Conservation (phyloP, 1,284 basidiomycete genomes). For the Tranzscheliella williamsii region DNA sequence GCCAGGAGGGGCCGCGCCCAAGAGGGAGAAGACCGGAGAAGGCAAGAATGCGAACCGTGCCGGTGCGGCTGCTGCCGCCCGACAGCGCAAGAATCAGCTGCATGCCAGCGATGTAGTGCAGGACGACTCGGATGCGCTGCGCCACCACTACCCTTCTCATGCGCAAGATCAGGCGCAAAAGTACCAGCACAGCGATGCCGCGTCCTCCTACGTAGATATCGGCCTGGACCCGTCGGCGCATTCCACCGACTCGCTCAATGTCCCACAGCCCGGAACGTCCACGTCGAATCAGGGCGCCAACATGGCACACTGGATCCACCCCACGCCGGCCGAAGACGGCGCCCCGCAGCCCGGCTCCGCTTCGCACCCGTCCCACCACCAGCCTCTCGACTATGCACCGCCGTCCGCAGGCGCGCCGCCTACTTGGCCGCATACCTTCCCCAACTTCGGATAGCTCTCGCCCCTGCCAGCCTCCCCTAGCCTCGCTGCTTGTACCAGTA, state of each 20-base stretch:
- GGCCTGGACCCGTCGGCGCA: background rate
- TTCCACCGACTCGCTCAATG: slow-evolving; percentile 21
- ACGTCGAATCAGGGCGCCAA: slow-evolving; percentile 3
- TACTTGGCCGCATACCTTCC: slow-evolving; percentile 27
- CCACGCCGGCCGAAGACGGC: slow-evolving; percentile 18
- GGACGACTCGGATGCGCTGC: slow-evolving; percentile 2
- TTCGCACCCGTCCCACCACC: slow-evolving; percentile 9
- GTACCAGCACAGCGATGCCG: background rate
- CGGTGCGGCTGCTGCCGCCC: slow-evolving; percentile 3
- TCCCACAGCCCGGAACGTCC: slow-evolving; percentile 9
- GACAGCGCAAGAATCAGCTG: background rate
- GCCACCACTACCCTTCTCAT: too few relatives aligned
- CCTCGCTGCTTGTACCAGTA: too few relatives aligned
- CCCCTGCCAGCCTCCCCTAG: too few relatives aligned
- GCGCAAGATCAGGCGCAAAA: background rate
- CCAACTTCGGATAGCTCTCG: slow-evolving; percentile 13
- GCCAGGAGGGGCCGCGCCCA: slow-evolving; percentile 34
- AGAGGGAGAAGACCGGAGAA: slow-evolving; percentile 37
- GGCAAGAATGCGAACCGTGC: slow-evolving; percentile 19
- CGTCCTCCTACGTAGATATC: slow-evolving; percentile 1
- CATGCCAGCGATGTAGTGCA: slow-evolving; percentile 6
- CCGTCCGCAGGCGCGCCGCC: slow-evolving; percentile 22
- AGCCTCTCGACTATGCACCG: slow-evolving; percentile 23
- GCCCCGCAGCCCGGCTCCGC: slow-evolving; percentile 22
- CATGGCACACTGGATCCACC: slow-evolving; percentile 35